A percentile compares a stretch with the other conserved stretches of the same genome.
phyloP scores from a whole-genome alignment of 2,329 filamentous ascomycete genomes.

The Talaromyces pinophilus region DNA sequence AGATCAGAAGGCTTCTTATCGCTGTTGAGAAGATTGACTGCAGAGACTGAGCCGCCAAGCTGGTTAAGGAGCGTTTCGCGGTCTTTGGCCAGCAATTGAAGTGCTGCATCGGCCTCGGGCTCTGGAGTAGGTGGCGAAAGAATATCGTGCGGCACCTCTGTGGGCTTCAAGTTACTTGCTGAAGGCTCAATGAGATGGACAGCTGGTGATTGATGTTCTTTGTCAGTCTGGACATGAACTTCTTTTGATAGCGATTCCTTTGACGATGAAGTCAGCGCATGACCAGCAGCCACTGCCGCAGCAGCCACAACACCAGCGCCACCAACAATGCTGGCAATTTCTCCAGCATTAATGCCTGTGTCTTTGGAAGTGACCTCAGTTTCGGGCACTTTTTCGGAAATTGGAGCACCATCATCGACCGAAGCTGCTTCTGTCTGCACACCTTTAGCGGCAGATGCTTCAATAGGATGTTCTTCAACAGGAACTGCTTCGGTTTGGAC shows the following conservation, averaged over 20 bases:
- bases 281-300: constrained; percentile 18
- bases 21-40: constrained; percentile 67
- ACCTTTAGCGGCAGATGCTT: neutral
- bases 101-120: constrained; percentile 35
- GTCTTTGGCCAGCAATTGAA: constrained; percentile 36
- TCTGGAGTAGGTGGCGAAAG: constrained; percentile 33
- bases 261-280: neutral
- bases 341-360: neutral
- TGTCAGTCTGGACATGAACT: neutral
- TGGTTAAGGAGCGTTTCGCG: constrained; percentile 37
- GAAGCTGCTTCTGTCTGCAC: constrained; percentile 1
- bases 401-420: neutral
- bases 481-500: neutral
- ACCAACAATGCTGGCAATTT: constrained; percentile 17
- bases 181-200: constrained; percentile 26
- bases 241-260: constrained; percentile 24
- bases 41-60: constrained; percentile 35
- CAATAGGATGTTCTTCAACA: neutral
- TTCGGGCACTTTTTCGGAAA: constrained; percentile 1
- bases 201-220: constrained; percentile 11
- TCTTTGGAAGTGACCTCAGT: constrained; percentile 26
- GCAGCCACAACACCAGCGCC: constrained; percentile 18
- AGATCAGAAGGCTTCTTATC: constrained; percentile 72
- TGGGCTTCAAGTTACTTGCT: constrained; percentile 30
- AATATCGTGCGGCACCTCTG: constrained; percentile 24